Evolutionary conservation across 2,329 filamentous ascomycete species (phyloP), one percentile per base, ranked within the genome.

Genomic region (Alternaria arbusti): DNA sequence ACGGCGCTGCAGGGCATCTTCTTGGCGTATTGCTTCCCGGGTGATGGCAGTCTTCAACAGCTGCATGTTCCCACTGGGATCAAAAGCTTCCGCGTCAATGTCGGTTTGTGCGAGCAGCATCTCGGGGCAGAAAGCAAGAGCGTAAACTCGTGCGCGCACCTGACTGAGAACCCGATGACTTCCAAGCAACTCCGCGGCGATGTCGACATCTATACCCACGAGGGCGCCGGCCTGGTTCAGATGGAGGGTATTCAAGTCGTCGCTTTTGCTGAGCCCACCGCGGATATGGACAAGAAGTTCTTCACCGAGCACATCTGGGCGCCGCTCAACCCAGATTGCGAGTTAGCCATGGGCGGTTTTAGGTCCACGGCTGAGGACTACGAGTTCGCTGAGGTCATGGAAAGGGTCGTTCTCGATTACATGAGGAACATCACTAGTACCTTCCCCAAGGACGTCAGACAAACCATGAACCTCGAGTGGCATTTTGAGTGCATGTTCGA

Each of bases 1-100:
- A 28, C 45, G 5, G 44, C 54, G 11, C 47, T 57, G 20, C 54
- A 57, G 28, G 47, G 44, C 22, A 22, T 36, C 11, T 36, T 45
- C 17, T 20, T 57, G 13, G 44, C 44, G 8, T 40, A 36, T 20
- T 36, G 28, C 43, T 30, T 23, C 25, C 44, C 44, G 15, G 54
- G 26, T 11, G 54, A 56, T 30, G 26, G 28, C n/a, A 26, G 36
- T 10, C 15, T 36, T n/a, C 28, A 17, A 23, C 23, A 25, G 20
- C 4, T 64, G 11, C 47, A 36, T 17, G 28, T 69, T 3, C 67
- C 69, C 3, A 67, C 70, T 44, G 49, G 17, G 3, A 68, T 79
- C n/a, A 12, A 54, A 3, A 46, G 50, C 4, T 65, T 79, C 11
- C 45, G 52, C 4, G 59, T 78, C 36, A 74, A 76, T 32, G 50